Base-by-base conservation (phyloP, 1,284 basidiomycete species). In the Lentinula novae-zelandiae region DNA sequence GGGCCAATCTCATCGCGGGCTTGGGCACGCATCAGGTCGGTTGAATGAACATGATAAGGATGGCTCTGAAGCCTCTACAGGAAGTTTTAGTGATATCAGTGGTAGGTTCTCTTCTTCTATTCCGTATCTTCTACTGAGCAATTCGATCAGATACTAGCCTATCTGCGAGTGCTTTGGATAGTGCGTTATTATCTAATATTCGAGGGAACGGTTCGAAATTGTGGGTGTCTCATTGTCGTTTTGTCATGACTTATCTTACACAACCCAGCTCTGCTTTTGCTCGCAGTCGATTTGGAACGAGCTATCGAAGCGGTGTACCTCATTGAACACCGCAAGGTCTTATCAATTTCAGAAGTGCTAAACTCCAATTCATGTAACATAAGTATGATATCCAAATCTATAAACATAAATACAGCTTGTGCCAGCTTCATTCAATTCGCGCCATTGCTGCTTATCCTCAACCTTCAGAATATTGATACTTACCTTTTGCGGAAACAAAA, bases 21-120 rank as follows among this genome's bases (percentile, higher is more conserved):
- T 81, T 62, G 73, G 75, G 49, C 74, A 78, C 22, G 66, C 80
- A 59, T 69, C 78, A 15, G 72, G 73, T 53, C 71, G 72, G 63
- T 72, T 70, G 50, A 83, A 83, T 63, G 84, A 88, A 62, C 80
- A 81, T 48, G 82, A 80, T 42, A 91, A 89, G 66, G 85, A 78
- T 62, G 85, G 82, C 1, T 89, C 87, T 10, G 82, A 83, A 53
- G 82, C 89, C 0, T 92, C 90, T 7, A 50, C 57, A 38, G 51
- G 57, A 3, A 93, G 91, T 71, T 91, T 92, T 67, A 92, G 90
- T 68, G 90, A 93, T 69, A 68, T 92, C 48, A 93, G 91, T 67
- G 90, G 90, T 90, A 67, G 68, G 82, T 72, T 31, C 33, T 39
- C 15, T 22, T 20, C 39, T 27, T 52, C 20, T 33, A 13, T 31